Evolutionary conservation across 257 asterid species (phyloP), one percentile per base, ranked within the genome.

Genomic region (Knoxia roxburghii): DNA sequence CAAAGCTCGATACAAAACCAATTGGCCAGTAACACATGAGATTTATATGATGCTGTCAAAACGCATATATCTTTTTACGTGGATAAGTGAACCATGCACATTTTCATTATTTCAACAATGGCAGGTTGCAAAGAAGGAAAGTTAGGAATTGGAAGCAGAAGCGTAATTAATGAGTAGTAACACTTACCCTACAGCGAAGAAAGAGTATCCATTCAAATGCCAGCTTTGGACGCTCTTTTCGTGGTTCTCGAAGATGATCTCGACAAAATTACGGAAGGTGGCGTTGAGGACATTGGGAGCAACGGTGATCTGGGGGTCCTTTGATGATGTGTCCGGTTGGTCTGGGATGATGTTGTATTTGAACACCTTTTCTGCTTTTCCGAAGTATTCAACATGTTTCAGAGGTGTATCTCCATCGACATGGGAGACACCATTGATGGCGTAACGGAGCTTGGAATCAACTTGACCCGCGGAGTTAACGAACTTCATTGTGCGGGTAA

Each of bases 151-250:
- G 9, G 6, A 39, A 3, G 45, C 1, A 33, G 9, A n/a, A n/a
- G n/a, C n/a, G n/a, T n/a, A n/a, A n/a, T n/a, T n/a, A n/a, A 43
- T 37, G 2, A 6, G 4, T 26, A 9, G 0, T 18, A 5, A 11
- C 0, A 71, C 83, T 80, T 77, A 85, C 91, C 72, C 90, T 6
- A 84, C 89, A 2, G 90, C 72, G 35, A 87, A 87, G 86, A 87
- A 83, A 18, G 95, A 76, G 24, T 81, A 83, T 61, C 91, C 95
- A 24, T 73, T 65, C 77, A 85, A 39, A 73, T 85, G 89, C 83
- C 83, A 87, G 0, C 86, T 24, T 24, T 85, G 87, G 4, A 81
- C 65, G 30, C 78, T 81, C 75, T 79, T 81, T 37, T 83, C 89
- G 6, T 72, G 86, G 75, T 87, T 87, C 75, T 87, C 85, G 35